Conservation (phyloP, 2,329 filamentous ascomycete genomes). For the Aureobasidium sp. region DNA sequence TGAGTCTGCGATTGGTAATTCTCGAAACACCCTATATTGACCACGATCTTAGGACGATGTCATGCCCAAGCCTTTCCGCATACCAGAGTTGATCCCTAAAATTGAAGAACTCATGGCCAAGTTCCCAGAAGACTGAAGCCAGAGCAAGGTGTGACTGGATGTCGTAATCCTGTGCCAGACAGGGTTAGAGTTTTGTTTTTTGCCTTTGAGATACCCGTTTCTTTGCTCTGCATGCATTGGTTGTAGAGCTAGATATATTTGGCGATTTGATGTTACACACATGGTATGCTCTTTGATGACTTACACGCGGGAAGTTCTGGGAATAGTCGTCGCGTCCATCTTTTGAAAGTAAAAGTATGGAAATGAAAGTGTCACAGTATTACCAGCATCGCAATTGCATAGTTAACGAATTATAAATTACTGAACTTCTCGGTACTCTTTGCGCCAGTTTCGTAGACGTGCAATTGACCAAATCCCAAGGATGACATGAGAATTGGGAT, state of each 20-base stretch:
- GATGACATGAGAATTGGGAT: too few relatives aligned
- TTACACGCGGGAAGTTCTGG: not conserved
- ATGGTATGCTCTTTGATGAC: too few relatives aligned
- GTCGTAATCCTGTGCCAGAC: not conserved
- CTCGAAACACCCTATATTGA: constrained; percentile 17
- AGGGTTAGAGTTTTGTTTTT: not conserved
- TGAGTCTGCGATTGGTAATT: not conserved
- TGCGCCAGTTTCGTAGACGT: too few relatives aligned
- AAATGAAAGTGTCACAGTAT: too few relatives aligned
- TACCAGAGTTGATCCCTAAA: constrained; percentile 44
- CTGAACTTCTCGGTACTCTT: too few relatives aligned
- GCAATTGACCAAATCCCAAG: too few relatives aligned
- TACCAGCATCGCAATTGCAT: too few relatives aligned
- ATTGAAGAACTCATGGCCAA: constrained; percentile 41
- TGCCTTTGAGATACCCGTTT: constrained; percentile 4
- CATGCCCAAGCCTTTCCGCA: constrained; percentile 46
- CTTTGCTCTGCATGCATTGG: not conserved
- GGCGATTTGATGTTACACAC: too few relatives aligned
- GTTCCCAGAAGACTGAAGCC: constrained; percentile 22
- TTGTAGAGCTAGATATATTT: not conserved
- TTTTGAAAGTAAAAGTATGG: too few relatives aligned
- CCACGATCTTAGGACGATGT: constrained; percentile 39
- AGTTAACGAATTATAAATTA: too few relatives aligned
- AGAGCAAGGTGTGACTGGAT: not conserved
- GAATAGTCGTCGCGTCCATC: not conserved